These are phyloP conservation scores for Arthromyces matolae DNA, from an alignment of 768 basidiomycete genomes.

Conservation along the genomic window DNA sequence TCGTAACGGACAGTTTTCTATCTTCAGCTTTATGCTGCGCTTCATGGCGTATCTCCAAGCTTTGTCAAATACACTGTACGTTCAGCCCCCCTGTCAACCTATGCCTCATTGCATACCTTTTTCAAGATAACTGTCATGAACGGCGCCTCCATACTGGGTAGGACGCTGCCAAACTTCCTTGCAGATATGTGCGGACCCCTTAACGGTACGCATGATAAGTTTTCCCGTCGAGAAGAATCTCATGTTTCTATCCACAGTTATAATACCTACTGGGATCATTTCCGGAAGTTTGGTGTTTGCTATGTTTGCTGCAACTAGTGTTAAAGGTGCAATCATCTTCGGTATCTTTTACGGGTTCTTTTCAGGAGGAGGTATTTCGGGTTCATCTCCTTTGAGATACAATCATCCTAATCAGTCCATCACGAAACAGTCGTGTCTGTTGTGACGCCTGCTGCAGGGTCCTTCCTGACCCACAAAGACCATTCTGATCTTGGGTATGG, in stretches of 20 bases:
- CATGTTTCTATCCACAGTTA: slow-evolving; percentile 25
- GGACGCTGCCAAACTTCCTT: slow-evolving; percentile 52
- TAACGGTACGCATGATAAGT: slow-evolving; percentile 30
- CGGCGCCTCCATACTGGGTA: slow-evolving; percentile 52
- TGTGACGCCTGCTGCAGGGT: slow-evolving; percentile 35
- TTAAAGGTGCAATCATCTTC: slow-evolving; percentile 41
- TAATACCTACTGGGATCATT: slow-evolving; percentile 38
- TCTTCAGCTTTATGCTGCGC: slow-evolving; percentile 43
- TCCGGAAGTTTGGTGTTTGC: slow-evolving; percentile 46
- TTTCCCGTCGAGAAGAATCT: not conserved
- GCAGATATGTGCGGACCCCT: slow-evolving; percentile 48
- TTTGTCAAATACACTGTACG: slow-evolving; percentile 45
- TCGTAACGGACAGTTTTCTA: slow-evolving; percentile 39
- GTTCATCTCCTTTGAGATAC: not conserved
- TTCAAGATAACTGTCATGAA: slow-evolving; percentile 56
- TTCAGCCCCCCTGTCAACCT: too few relatives aligned
- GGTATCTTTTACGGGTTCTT: slow-evolving; percentile 52
- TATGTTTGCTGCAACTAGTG: slow-evolving; percentile 43
- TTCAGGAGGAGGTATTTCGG: slow-evolving; percentile 45
- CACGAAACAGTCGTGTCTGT: slow-evolving; percentile 40
- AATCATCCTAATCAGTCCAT: not conserved
- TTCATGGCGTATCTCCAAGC: slow-evolving; percentile 33
- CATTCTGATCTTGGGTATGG: slow-evolving; percentile 44
- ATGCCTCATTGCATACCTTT: too few relatives aligned
- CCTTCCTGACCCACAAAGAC: slow-evolving; percentile 36